Percentiles rank a stretch among this genome's conserved stretches.
Evolutionary conservation across 768 basidiomycete genomes (phyloP).

Genomic region (Lactifluus subvellereus): DNA sequence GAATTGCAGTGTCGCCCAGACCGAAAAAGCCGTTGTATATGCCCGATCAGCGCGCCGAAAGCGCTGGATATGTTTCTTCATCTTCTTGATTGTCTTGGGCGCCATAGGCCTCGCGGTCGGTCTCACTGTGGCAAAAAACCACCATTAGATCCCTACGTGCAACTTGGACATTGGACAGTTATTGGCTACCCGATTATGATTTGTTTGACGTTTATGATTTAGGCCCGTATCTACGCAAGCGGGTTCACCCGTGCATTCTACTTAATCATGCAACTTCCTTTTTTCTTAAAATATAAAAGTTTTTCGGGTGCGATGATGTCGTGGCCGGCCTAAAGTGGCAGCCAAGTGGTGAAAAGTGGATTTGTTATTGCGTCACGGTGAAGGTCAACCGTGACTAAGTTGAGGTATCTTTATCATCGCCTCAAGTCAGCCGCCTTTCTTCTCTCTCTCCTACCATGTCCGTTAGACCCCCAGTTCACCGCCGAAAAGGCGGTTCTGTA

Average conservation of each 20-base stretch:
- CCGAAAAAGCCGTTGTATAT: slow-evolving; percentile 59
- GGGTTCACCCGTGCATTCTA: slow-evolving; percentile 5
- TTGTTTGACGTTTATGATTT: slow-evolving; percentile 13
- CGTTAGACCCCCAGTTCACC: slow-evolving; percentile 21
- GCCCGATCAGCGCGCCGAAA: slow-evolving; percentile 69
- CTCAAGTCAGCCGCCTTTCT: neutral
- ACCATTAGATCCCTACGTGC: slow-evolving; percentile 14
- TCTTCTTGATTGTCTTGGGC: slow-evolving; percentile 48
- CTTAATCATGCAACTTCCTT: neutral
- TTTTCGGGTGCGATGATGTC: neutral
- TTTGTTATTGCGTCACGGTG: neutral
- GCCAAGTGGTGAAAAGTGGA: neutral
- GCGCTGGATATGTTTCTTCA: slow-evolving; percentile 81
- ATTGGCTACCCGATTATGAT: slow-evolving; percentile 1
- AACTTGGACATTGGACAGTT: slow-evolving; percentile 7
- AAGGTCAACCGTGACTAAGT: too few relatives aligned
- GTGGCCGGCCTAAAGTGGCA: too few relatives aligned
- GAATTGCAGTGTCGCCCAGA: slow-evolving; percentile 48
- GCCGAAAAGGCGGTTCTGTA: slow-evolving; percentile 49
- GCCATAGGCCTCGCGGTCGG: slow-evolving; percentile 58
- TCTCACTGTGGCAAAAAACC: slow-evolving; percentile 30
- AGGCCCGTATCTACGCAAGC: slow-evolving; percentile 2
- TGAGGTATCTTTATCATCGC: neutral
- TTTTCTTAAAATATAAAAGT: neutral
- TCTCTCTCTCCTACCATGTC: slow-evolving; percentile 5